Evolutionary conservation across 768 basidiomycete genomes (phyloP).

Genomic region (Lentinula detonsa): DNA sequence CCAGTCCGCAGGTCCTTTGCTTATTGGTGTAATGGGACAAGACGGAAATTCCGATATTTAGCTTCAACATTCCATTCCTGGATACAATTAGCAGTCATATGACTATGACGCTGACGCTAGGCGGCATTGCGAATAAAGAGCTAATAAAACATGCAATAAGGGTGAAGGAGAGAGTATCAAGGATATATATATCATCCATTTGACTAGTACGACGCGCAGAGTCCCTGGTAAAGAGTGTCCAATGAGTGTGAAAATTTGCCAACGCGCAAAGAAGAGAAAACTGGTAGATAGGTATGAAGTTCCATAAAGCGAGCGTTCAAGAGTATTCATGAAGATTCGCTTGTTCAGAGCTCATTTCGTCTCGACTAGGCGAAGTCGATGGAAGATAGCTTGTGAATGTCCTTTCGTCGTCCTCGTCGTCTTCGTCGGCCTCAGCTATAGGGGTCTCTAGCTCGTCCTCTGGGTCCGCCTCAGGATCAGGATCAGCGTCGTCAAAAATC

Average conservation of each 20-base stretch:
- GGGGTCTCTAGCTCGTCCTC: constrained; percentile 64
- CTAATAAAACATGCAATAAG: not conserved
- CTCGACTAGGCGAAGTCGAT: not conserved
- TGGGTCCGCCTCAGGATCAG: constrained; percentile 50
- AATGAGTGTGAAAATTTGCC: not conserved
- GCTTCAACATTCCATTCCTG: not conserved
- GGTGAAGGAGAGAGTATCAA: not conserved
- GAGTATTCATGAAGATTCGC: not conserved
- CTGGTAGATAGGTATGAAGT: not conserved
- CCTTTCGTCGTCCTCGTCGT: constrained; percentile 28
- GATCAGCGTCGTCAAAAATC: constrained; percentile 70
- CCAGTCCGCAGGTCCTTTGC: too few relatives aligned
- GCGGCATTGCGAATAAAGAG: not conserved
- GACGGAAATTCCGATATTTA: not conserved
- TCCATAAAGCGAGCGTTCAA: not conserved
- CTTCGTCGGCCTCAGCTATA: constrained; percentile 65
- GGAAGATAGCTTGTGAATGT: constrained; percentile 5
- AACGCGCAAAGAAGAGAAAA: not conserved
- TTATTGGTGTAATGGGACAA: too few relatives aligned
- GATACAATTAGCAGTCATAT: not conserved
- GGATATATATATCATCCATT: not conserved
- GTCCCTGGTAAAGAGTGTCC: not conserved
- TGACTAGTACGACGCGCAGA: not conserved
- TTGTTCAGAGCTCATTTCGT: not conserved
- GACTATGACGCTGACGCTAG: not conserved